Evolutionary conservation across 352 stramenopile genomes (phyloP), one percentile per base, ranked within the genome.

Genomic region (Aphanomyces stellatus): DNA sequence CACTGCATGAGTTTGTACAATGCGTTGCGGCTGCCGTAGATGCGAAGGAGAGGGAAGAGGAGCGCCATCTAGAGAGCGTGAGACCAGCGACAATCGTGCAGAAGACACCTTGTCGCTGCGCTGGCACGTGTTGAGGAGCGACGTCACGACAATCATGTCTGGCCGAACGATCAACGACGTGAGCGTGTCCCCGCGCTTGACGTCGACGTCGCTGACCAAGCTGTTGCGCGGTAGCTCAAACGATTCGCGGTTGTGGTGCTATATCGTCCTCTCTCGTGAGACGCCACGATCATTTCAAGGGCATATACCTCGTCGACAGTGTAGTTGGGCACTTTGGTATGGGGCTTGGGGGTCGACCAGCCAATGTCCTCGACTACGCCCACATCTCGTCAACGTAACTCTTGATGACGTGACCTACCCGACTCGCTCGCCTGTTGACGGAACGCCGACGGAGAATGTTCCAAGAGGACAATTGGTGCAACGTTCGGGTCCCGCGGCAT

Each of bases 1-100:
- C 82, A 91, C 19, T 74, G 74, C 37, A 91, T 88, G 37, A 91
- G 69, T 4, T 77, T 74, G 25, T 78, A 82, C 22, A 91, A 71
- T 31, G 75, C 72, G 30, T 86, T 78, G 56, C 75, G 78, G 51
- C 76, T 85, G 3, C 74, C 82, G 70, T 88, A 91, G 2, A 89
- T 60, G 3, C 82, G 81, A 22, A 91, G 74, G 19, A 91, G 73
- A 4, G 82, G 81, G 40, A 76, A 77, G 19, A 90, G 61, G 25
- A 88, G 63, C 49, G 78, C 37, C 78, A 90, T 83, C 74, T 85
- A 69, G 13, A n/a, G n/a, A n/a, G n/a, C n/a, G 31, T 13, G 31
- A 46, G 8, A 56, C 5, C 49, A 22, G 40, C 4, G 67, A 1
- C 11, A 31, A 6, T 30, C 31, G 15, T 53, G 3, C 2, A 53